Evolutionary conservation across 345 rosid genomes (phyloP).

Genomic region (Excoecaria cochinchinensis): DNA sequence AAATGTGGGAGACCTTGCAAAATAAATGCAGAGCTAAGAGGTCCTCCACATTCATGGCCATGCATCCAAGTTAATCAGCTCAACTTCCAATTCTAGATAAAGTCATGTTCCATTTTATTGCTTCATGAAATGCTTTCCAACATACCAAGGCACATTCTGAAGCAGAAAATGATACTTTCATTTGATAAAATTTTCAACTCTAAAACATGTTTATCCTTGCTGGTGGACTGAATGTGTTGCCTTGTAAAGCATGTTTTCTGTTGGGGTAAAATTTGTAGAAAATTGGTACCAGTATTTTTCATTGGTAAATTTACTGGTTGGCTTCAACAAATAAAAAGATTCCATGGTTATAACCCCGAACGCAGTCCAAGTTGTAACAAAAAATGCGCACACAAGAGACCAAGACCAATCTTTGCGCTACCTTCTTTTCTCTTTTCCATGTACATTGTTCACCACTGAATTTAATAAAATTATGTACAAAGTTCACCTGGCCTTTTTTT

Average conservation of each 20-base stretch:
- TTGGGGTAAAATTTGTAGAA: no score
- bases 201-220: background rate
- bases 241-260: no score
- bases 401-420: no score
- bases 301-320: no score
- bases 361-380: no score
- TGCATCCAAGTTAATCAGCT: background rate
- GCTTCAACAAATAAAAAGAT: no score
- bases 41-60: background rate
- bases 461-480: no score
- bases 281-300: no score
- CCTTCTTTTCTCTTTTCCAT: background rate
- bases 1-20: slow-evolving; percentile 6
- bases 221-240: no score
- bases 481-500: background rate
- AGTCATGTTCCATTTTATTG: background rate
- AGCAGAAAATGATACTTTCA: background rate
- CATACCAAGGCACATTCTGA: background rate
- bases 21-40: background rate
- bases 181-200: background rate
- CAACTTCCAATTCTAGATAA: background rate
- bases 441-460: background rate
- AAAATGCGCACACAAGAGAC: no score
- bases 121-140: background rate
- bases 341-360: no score